phyloP scores from a whole-genome alignment of 2,329 filamentous ascomycete genomes.

The Arthrobotrys entomopaga region DNA sequence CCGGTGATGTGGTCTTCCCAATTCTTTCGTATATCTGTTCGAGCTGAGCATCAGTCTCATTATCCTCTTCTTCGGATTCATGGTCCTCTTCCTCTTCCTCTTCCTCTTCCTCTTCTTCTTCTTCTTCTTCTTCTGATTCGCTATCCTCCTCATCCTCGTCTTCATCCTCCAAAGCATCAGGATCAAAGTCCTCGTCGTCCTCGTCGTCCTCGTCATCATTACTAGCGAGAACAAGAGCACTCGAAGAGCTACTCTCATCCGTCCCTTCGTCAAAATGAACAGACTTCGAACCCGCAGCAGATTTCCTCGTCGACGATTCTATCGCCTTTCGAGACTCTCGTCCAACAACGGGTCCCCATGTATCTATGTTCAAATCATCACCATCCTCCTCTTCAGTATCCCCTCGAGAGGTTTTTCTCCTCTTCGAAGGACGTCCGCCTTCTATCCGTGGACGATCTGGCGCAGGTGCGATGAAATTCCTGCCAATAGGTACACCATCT shows the following conservation, averaged over 20 bases:
- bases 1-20: neutral
- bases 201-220: slow-evolving; percentile 35
- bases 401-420: slow-evolving; percentile 23
- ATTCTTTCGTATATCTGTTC: neutral
- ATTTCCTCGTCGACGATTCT: slow-evolving; percentile 9
- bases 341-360: slow-evolving; percentile 20
- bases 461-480: slow-evolving; percentile 55
- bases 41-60: neutral
- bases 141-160: slow-evolving; percentile 33
- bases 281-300: slow-evolving; percentile 24
- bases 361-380: slow-evolving; percentile 7
- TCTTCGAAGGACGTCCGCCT: slow-evolving; percentile 37
- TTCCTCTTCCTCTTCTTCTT: slow-evolving; percentile 32
- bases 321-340: slow-evolving; percentile 1
- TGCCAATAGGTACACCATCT: slow-evolving; percentile 58
- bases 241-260: slow-evolving; percentile 5
- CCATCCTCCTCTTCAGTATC: slow-evolving; percentile 5
- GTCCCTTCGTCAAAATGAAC: slow-evolving; percentile 43
- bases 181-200: slow-evolving; percentile 38
- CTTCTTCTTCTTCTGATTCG: slow-evolving; percentile 31
- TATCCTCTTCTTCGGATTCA: slow-evolving; percentile 21
- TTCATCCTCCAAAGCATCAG: slow-evolving; percentile 52
- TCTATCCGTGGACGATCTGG: slow-evolving; percentile 56
- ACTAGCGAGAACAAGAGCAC: slow-evolving; percentile 28
- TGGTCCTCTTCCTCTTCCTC: slow-evolving; percentile 28